phyloP scores from a whole-genome alignment of 306 rosid species.

The Citrullus amarus region DNA sequence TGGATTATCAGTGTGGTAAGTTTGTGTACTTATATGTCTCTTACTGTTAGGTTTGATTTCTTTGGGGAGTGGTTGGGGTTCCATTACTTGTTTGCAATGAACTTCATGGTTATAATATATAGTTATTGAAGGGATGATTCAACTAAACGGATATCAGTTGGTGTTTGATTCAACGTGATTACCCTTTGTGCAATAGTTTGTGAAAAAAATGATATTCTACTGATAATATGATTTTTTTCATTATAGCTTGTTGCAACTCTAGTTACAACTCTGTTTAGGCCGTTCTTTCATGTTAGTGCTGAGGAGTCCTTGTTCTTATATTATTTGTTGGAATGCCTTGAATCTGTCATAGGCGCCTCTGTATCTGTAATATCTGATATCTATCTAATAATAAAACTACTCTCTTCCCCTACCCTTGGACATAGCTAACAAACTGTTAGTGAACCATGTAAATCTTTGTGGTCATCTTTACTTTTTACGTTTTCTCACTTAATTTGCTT shows the following conservation, averaged over 20 bases:
- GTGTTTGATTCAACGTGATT: neutral
- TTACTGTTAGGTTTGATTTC: neutral
- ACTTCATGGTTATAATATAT: neutral
- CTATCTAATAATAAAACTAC: too few species aligned
- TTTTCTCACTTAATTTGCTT: too few species aligned
- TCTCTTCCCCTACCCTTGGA: too few species aligned
- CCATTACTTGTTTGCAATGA: neutral
- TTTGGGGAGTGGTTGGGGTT: neutral
- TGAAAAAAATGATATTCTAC: neutral
- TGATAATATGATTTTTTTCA: neutral
- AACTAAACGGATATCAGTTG: neutral
- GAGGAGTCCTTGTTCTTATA: neutral
- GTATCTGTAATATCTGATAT: too few species aligned
- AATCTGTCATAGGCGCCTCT: too few species aligned
- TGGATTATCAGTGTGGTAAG: constrained; percentile 70
- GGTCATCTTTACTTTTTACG: too few species aligned
- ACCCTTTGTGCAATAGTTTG: neutral
- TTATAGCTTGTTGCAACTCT: neutral
- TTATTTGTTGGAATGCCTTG: neutral
- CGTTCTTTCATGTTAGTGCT: neutral
- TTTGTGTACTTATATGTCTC: neutral
- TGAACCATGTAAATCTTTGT: too few species aligned
- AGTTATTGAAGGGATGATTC: neutral
- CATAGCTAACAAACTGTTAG: too few species aligned
- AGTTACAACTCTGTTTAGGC: neutral